Conservation (phyloP, 208 protist species). For the Leishmania major region DNA sequence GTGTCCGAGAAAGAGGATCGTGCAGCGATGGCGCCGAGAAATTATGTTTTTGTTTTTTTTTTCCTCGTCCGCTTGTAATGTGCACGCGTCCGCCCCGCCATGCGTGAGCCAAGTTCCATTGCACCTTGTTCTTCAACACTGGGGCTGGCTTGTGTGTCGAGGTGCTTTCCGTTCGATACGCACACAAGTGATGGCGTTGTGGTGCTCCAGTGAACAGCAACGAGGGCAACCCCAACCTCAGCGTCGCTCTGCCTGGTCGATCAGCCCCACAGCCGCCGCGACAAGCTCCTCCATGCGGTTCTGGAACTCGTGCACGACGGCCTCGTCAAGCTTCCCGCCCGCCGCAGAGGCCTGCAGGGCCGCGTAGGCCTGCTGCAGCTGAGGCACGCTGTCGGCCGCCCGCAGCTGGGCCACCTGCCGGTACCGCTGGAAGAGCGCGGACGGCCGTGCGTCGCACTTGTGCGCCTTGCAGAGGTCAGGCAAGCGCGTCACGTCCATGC, state of each 20-base stretch:
- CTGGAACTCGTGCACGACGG: constrained; percentile 46
- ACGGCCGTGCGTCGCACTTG: constrained; percentile 48
- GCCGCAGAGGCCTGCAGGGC: constrained; percentile 27
- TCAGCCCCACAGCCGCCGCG: constrained; percentile 24
- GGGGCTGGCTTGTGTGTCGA: background rate
- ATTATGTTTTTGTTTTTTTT: no score
- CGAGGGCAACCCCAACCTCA: background rate
- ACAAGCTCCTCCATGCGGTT: constrained; percentile 52
- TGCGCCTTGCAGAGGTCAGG: constrained; percentile 58
- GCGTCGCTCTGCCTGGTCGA: constrained; percentile 21
- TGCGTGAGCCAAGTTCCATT: background rate
- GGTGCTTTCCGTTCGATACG: background rate
- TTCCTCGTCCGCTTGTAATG: background rate
- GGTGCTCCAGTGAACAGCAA: background rate
- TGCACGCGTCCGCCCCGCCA: background rate
- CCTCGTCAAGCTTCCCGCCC: constrained; percentile 35
- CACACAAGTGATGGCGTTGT: background rate
- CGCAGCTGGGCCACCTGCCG: constrained; percentile 67
- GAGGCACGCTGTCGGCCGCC: constrained; percentile 49
- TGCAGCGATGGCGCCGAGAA: background rate
- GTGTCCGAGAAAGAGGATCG: background rate
- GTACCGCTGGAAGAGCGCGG: constrained; percentile 54
- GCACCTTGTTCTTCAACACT: background rate
- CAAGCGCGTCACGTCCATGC: constrained; percentile 31
- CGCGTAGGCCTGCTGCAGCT: constrained; percentile 52